Evolutionary conservation across 768 basidiomycete species (phyloP).

Genomic region (Phaeotremella skinneri): DNA sequence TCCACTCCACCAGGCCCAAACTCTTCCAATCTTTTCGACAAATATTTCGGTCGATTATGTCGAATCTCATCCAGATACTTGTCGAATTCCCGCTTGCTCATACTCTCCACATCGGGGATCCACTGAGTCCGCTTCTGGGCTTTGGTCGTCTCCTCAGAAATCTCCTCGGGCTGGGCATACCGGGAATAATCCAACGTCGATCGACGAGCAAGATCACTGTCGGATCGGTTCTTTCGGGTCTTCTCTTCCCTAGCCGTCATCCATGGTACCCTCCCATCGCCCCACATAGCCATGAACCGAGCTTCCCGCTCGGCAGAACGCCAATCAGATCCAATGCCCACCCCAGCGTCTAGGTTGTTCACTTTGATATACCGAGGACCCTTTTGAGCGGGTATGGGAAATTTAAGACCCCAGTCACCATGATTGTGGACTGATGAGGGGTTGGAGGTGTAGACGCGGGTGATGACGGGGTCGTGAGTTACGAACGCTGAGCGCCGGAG

Average conservation of each 20-base stretch:
- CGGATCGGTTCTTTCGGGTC: neutral
- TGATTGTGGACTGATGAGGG: constrained; percentile 35
- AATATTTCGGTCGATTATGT: constrained; percentile 5
- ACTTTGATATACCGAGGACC: constrained; percentile 46
- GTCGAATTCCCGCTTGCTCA: constrained; percentile 34
- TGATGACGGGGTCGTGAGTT: constrained; percentile 47
- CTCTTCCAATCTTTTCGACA: constrained; percentile 1
- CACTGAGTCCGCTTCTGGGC: constrained; percentile 2
- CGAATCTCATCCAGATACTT: constrained; percentile 31
- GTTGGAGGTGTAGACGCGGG: constrained; percentile 49
- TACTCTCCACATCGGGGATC: constrained; percentile 36
- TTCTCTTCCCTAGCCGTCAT: constrained; percentile 13
- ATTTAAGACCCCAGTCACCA: constrained; percentile 49
- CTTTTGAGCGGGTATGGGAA: constrained; percentile 25
- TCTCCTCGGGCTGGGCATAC: neutral
- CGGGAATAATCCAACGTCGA: neutral
- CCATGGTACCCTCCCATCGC: constrained; percentile 40
- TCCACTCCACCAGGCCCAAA: constrained; percentile 1
- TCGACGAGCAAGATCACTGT: neutral
- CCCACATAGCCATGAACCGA: constrained; percentile 44
- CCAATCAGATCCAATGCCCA: constrained; percentile 44
- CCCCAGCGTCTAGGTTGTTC: constrained; percentile 38
- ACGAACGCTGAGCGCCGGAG: constrained; percentile 44
- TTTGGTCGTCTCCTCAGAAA: neutral
- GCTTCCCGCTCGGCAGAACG: constrained; percentile 46